phyloP scores from a whole-genome alignment of 345 rosid species.

The Euclidium syriacum region DNA sequence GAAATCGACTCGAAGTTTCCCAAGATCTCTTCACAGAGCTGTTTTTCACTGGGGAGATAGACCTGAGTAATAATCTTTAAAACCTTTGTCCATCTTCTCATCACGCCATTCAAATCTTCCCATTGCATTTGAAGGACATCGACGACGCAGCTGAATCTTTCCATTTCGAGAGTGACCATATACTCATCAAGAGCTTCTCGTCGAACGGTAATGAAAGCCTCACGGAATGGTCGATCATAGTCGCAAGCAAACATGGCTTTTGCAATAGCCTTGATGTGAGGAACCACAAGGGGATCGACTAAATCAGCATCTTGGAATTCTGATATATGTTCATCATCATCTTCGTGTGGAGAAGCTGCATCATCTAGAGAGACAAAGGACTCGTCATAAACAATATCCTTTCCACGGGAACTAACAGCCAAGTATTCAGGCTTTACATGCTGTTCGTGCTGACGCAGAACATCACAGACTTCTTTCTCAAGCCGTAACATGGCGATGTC shows the following conservation, averaged over 20 bases:
- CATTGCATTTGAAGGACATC: constrained; percentile 56
- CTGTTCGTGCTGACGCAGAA: constrained; percentile 42
- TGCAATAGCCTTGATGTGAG: constrained; percentile 59
- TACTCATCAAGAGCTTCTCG: constrained; percentile 60
- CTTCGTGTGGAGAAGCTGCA: constrained; percentile 25
- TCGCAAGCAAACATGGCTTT: constrained; percentile 56
- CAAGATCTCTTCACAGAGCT: constrained; percentile 55
- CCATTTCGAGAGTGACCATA: constrained; percentile 38
- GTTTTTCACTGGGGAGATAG: constrained; percentile 57
- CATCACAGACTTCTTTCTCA: constrained; percentile 59
- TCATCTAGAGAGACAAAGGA: constrained; percentile 59
- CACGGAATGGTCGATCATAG: constrained; percentile 48
- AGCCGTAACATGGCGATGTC: constrained; percentile 76
- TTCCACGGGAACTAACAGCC: constrained; percentile 35
- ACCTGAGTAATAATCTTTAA: constrained; percentile 44
- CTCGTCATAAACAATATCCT: constrained; percentile 43
- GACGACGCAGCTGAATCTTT: constrained; percentile 51
- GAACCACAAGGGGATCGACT: constrained; percentile 43
- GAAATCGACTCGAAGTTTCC: constrained; percentile 39
- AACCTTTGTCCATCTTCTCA: constrained; percentile 64
- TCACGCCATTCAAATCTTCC: constrained; percentile 42
- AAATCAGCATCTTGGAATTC: constrained; percentile 39
- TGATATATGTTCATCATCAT: constrained; percentile 17
- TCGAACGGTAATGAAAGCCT: constrained; percentile 42
- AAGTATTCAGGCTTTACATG: constrained; percentile 33